These are phyloP conservation scores for Amauroascus niger DNA, from an alignment of 2,329 filamentous ascomycete species.

Conservation along the genomic window DNA sequence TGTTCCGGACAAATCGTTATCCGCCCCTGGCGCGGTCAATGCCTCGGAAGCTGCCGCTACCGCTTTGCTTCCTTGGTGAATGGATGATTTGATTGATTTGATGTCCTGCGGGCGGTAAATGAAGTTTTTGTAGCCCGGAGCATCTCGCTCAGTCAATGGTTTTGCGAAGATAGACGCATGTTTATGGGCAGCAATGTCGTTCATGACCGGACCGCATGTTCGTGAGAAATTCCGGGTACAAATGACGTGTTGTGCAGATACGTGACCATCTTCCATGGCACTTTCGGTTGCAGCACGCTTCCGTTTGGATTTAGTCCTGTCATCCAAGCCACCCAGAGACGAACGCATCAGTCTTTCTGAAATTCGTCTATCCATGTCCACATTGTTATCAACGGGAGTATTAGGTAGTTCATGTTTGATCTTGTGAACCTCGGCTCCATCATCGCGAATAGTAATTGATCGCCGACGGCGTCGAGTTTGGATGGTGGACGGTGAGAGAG, in stretches of 20 bases:
- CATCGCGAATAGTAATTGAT: conserved; percentile 30
- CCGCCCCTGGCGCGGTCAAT: conserved; percentile 51
- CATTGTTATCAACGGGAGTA: conserved; percentile 27
- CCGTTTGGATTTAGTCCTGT: conserved; percentile 25
- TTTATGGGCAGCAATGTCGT: conserved; percentile 66
- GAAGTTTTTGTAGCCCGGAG: conserved; percentile 64
- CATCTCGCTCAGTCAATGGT: conserved; percentile 63
- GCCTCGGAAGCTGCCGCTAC: conserved; percentile 43
- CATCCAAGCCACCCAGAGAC: neutral
- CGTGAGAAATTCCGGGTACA: conserved; percentile 47
- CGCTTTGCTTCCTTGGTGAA: conserved; percentile 42
- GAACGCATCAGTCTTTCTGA: neutral
- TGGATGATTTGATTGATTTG: conserved; percentile 65
- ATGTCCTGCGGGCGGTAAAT: conserved; percentile 68
- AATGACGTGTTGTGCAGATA: conserved; percentile 30
- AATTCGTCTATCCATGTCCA: conserved; percentile 21
- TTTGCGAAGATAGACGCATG: conserved; percentile 71
- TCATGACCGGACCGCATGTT: conserved; percentile 61
- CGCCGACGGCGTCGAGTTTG: conserved; percentile 31
- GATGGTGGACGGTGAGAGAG: conserved; percentile 26
- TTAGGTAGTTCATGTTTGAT: conserved; percentile 29
- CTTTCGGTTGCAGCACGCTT: conserved; percentile 33
- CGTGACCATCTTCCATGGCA: conserved; percentile 17
- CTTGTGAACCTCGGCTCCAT: conserved; percentile 21
- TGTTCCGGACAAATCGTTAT: conserved; percentile 43